Evolutionary conservation across 768 basidiomycete genomes (phyloP).

Genomic region (Suillus sp.): DNA sequence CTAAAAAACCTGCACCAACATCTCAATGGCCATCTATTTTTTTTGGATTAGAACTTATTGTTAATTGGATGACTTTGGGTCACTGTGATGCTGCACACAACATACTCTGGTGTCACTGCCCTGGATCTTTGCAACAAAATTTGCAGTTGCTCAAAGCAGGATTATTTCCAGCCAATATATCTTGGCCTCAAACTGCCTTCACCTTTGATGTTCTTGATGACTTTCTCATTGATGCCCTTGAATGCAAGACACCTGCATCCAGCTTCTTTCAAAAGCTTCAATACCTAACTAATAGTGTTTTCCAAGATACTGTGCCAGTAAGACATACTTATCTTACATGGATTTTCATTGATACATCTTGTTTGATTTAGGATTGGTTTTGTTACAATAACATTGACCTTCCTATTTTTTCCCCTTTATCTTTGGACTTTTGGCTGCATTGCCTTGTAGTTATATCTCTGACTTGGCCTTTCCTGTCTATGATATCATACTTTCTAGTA

Average conservation of each 20-base stretch:
- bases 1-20: neutral
- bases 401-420: too few species aligned
- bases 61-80: conserved; percentile 5
- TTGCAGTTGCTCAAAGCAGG: conserved; percentile 3
- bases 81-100: conserved; percentile 9
- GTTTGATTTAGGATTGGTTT: too few species aligned
- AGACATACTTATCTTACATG: neutral
- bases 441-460: too few species aligned
- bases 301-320: conserved; percentile 12
- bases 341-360: conserved; percentile 1
- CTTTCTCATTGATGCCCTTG: conserved; percentile 22
- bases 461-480: too few species aligned
- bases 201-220: conserved; percentile 26
- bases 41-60: conserved; percentile 10
- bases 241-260: conserved; percentile 14
- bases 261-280: conserved; percentile 16
- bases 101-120: conserved; percentile 10
- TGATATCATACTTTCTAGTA: too few species aligned
- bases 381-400: too few species aligned
- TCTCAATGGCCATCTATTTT: conserved; percentile 12
- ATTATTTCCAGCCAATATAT: neutral
- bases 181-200: neutral
- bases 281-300: conserved; percentile 1
- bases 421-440: too few species aligned
- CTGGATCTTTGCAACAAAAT: neutral